Base-by-base conservation (phyloP, 2,329 filamentous ascomycete genomes). In the Drechslerella dactyloides region DNA sequence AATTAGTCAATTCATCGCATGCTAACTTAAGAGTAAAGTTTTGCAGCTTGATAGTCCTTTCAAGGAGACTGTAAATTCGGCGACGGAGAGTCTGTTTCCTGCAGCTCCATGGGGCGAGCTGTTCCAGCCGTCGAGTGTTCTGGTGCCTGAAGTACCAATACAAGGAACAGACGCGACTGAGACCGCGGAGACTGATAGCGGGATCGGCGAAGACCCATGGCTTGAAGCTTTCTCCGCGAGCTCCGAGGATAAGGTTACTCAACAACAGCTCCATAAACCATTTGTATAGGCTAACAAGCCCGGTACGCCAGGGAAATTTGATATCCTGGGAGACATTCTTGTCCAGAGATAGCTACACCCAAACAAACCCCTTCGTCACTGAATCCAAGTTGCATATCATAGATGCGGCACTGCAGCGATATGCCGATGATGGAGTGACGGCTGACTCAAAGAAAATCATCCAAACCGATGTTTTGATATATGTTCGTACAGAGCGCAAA, bases 261-360 rank as follows among this genome's bases (percentile, higher is more conserved):
- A 2, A 21, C 33, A 13, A 30, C 7, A 37, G 48, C 19, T 21
- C 46, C 37, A 7, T 17, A 30, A 21, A 30, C 27, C 24, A 60
- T 24, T 24, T 59, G 23, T 33, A 44, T 21, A 30, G 24, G 46
- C 44, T 7, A 42, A 52, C 30, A 23, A 17, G 27, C 33, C 23
- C 8, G 13, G 15, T 21, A n/a, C 46, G 30, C 6, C 48, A 74
- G 56, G 53, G 82, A 5, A 78, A 80, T 42, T 86, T 87, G 76
- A 84, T 84, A 70, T 88, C 87, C 0, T 94, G 90, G 90, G 87
- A 91, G 74, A 80, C 79, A 1, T 93, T 93, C 75, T 80, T 83
- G 1, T 77, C 79, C 10, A 75, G 79, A 0, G 77, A 81, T n/a
- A 77, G 81, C 3, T 77, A 81, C 2, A 79, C 81, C 8, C 74